Evolutionary conservation across 495 filamentous ascomycete genomes (phyloP).

Genomic region (Daldinia concentrica): DNA sequence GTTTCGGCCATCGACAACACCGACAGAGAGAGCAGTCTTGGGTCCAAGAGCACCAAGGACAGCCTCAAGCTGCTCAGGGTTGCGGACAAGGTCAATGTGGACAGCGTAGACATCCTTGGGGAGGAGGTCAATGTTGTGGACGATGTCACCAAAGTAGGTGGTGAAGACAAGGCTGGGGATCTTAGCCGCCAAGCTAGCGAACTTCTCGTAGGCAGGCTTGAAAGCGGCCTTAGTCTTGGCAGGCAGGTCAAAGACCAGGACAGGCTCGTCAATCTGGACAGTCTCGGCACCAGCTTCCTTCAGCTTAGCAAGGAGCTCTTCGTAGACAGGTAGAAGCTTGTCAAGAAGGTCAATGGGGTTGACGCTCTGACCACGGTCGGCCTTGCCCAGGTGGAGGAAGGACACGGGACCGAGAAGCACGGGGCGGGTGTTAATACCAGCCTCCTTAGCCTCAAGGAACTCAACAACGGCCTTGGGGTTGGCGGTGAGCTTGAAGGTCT

Average conservation of each 20-base stretch:
- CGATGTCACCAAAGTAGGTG: conserved; percentile 99
- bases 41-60: conserved; percentile 80
- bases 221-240: conserved; percentile 92
- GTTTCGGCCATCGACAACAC: conserved; percentile 98
- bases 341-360: conserved; percentile 91
- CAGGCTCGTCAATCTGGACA: conserved; percentile 97
- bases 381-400: conserved; percentile 95
- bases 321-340: conserved; percentile 91
- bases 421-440: conserved; percentile 89
- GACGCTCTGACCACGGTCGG: conserved; percentile 90
- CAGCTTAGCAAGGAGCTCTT: conserved; percentile 86
- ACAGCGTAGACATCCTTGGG: conserved; percentile 78
- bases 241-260: conserved; percentile 91
- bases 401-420: conserved; percentile 95
- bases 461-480: conserved; percentile 93
- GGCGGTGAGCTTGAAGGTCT: conserved; percentile 86
- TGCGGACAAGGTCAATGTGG: conserved; percentile 94
- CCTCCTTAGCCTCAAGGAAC: conserved; percentile 96
- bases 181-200: conserved; percentile 75
- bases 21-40: conserved; percentile 87
- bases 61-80: conserved; percentile 92
- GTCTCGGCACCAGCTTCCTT: conserved; percentile 94
- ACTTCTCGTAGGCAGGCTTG: conserved; percentile 94
- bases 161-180: conserved; percentile 85
- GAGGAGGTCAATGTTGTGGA: conserved; percentile 95